Percentiles rank a stretch among this genome's conserved stretches.
phyloP scores from a whole-genome alignment of 164 flowering plant species.

The Cinnamomum chago region DNA sequence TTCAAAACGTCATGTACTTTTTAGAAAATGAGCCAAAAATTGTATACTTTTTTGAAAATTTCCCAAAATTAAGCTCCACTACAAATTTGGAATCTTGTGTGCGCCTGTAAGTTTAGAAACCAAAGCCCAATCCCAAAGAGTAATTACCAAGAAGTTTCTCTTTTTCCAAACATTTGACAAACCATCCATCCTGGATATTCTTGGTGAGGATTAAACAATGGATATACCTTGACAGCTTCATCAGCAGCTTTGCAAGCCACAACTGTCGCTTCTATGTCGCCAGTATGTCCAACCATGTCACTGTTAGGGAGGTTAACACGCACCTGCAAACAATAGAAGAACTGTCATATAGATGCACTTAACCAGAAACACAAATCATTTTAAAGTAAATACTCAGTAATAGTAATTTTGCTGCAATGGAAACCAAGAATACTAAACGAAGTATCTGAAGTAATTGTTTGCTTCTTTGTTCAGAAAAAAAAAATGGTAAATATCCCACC shows the following conservation, averaged over 20 bases:
- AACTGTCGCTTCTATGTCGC: constrained; percentile 83
- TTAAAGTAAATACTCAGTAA: neutral
- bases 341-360: neutral
- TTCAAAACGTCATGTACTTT: no score
- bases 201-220: neutral
- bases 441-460: no score
- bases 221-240: constrained; percentile 86
- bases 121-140: no score
- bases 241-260: constrained; percentile 97
- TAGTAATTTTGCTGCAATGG: no score
- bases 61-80: neutral
- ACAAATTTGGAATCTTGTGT: neutral
- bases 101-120: neutral
- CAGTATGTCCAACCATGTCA: constrained; percentile 82
- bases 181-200: neutral
- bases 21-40: neutral
- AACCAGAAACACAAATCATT: neutral
- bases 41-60: no score
- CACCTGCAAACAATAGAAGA: constrained; percentile 38
- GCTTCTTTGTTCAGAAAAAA: no score
- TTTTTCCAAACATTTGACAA: neutral
- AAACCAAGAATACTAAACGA: no score
- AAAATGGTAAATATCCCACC: no score
- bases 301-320: constrained; percentile 47
- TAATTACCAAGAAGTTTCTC: neutral